phyloP scores from a whole-genome alignment of 257 asterid genomes.

The Capsicum chinense region DNA sequence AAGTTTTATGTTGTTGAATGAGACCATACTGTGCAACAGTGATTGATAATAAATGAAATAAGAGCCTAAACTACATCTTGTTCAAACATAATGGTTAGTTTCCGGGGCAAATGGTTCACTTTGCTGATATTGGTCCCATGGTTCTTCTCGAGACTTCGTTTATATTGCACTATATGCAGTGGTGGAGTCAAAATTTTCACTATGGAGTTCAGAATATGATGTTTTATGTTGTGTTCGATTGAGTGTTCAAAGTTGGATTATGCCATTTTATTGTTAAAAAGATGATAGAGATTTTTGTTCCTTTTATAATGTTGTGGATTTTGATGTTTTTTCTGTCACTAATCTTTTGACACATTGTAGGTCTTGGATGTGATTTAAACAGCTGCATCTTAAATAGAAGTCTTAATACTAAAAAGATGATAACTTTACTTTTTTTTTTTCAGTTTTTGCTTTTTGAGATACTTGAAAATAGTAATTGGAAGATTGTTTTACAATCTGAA shows the following conservation, averaged over 20 bases:
- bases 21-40: too few species aligned
- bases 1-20: too few species aligned
- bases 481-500: background rate
- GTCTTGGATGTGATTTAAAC: slow-evolving; percentile 24
- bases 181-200: too few species aligned
- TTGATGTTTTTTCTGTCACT: background rate
- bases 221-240: background rate
- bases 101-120: too few species aligned
- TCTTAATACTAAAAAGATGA: background rate
- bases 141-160: background rate
- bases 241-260: background rate
- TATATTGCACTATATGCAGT: background rate
- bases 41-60: too few species aligned
- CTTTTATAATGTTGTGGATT: background rate
- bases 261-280: background rate
- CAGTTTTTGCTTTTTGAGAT: background rate
- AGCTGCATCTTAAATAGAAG: slow-evolving; percentile 21
- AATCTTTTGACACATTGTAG: slow-evolving; percentile 18
- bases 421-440: slow-evolving; percentile 8
- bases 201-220: background rate
- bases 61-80: too few species aligned
- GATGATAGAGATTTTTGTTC: background rate
- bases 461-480: background rate
- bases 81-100: too few species aligned
- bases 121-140: too few species aligned